phyloP scores from a whole-genome alignment of 768 basidiomycete genomes.

The Leccinum arenicola region DNA sequence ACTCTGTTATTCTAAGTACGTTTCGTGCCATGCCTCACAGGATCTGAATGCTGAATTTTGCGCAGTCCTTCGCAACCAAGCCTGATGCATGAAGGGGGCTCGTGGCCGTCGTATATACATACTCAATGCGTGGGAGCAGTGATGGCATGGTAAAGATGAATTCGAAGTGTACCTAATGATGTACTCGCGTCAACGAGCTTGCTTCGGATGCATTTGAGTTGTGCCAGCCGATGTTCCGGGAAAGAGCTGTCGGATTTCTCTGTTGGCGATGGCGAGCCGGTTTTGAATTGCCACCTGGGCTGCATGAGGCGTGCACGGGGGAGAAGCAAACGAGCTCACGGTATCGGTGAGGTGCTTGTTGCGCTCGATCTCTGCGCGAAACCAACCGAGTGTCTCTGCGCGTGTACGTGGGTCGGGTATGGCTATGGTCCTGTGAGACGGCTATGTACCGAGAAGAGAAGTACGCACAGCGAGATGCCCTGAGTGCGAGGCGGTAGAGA shows the following conservation, averaged over 20 bases:
- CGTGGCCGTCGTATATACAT: not conserved
- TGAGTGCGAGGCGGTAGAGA: conserved; percentile 66
- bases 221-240: conserved; percentile 16
- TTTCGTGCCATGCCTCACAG: conserved; percentile 14
- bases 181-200: not conserved
- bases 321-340: conserved; percentile 35
- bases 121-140: not conserved
- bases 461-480: conserved; percentile 60
- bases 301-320: conserved; percentile 11
- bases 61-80: conserved; percentile 74
- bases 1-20: conserved; percentile 96
- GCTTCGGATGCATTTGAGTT: not conserved
- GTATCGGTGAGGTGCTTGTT: conserved; percentile 55
- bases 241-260: conserved; percentile 62
- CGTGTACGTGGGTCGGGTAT: conserved; percentile 62
- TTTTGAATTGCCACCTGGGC: conserved; percentile 58
- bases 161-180: not conserved
- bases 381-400: conserved; percentile 67
- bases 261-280: conserved; percentile 49
- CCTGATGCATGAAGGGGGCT: conserved; percentile 32
- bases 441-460: not conserved
- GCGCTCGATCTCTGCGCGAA: conserved; percentile 69
- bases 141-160: not conserved
- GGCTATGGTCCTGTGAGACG: conserved; percentile 36
- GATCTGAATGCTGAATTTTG: conserved; percentile 34